phyloP scores from a whole-genome alignment of 805 yeast species.

The Starmera caribaea region DNA sequence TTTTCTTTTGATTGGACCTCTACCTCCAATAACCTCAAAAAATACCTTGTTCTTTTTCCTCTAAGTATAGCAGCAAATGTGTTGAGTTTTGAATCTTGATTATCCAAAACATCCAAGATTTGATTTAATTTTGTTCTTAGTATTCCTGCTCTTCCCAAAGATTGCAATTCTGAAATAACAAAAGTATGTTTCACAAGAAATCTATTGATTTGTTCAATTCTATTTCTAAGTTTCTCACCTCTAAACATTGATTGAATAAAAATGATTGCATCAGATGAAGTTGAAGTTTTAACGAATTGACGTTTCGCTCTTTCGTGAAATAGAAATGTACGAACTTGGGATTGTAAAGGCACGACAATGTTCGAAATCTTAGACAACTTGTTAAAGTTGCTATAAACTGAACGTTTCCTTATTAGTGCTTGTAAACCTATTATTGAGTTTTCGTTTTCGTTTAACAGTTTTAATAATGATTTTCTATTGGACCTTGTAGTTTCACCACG shows the following conservation, averaged over 20 bases:
- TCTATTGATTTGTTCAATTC: neutral
- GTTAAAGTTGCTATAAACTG: neutral
- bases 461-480: slow-evolving; percentile 6
- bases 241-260: slow-evolving; percentile 32
- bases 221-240: slow-evolving; percentile 12
- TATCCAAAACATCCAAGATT: slow-evolving; percentile 16
- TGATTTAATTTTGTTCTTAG: slow-evolving; percentile 18
- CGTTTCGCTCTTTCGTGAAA: slow-evolving; percentile 12
- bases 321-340: slow-evolving; percentile 25
- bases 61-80: slow-evolving; percentile 30
- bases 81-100: slow-evolving; percentile 15
- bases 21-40: slow-evolving; percentile 2
- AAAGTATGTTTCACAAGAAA: slow-evolving; percentile 1
- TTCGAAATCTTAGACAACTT: slow-evolving; percentile 9
- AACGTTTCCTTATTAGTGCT: slow-evolving; percentile 8
- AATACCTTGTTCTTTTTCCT: slow-evolving; percentile 25
- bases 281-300: slow-evolving; percentile 12
- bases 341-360: slow-evolving; percentile 21
- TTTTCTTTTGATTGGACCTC: neutral
- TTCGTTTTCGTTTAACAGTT: slow-evolving; percentile 9
- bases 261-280: slow-evolving; percentile 18
- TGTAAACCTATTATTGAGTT: slow-evolving; percentile 10
- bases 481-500: slow-evolving; percentile 31
- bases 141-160: slow-evolving; percentile 38
- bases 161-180: slow-evolving; percentile 38